phyloP scores from a whole-genome alignment of 2,329 filamentous ascomycete genomes.

The Periglandula ipomoeae region DNA sequence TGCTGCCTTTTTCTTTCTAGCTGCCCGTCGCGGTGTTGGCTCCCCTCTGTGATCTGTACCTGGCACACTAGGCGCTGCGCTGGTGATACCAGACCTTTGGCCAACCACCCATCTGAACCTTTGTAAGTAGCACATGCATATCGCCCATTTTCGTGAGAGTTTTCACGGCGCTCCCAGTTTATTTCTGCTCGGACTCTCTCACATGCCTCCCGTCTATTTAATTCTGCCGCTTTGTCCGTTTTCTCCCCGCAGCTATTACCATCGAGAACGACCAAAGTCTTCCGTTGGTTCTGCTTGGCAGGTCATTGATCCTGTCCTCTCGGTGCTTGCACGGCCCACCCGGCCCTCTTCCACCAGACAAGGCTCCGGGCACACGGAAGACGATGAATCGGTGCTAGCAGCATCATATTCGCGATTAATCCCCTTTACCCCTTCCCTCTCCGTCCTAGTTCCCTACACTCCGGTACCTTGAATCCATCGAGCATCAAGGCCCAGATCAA shows the following conservation, averaged over 20 bases:
- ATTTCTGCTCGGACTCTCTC: neutral
- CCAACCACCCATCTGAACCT: neutral
- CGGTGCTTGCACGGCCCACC: slow-evolving; percentile 15
- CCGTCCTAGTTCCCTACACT: neutral
- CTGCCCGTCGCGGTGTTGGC: no score
- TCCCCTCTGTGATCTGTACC: no score
- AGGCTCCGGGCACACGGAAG: neutral
- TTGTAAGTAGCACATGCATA: neutral
- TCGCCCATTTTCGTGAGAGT: neutral
- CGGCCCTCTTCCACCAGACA: neutral
- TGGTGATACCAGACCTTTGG: no score
- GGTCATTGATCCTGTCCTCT: neutral
- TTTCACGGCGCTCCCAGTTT: no score
- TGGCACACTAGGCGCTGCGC: no score
- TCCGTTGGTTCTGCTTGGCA: neutral
- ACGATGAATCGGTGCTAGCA: neutral
- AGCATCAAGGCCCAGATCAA: neutral
- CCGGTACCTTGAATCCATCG: no score
- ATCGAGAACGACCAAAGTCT: neutral
- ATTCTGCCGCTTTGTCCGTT: neutral
- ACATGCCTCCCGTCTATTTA: neutral
- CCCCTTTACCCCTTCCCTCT: neutral
- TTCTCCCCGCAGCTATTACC: no score
- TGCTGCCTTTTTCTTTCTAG: no score
- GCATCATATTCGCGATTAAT: neutral